A percentile compares a stretch with the other conserved stretches of the same genome.
Conservation (phyloP, 305 asterid species). For the Fraxinus sp. region DNA sequence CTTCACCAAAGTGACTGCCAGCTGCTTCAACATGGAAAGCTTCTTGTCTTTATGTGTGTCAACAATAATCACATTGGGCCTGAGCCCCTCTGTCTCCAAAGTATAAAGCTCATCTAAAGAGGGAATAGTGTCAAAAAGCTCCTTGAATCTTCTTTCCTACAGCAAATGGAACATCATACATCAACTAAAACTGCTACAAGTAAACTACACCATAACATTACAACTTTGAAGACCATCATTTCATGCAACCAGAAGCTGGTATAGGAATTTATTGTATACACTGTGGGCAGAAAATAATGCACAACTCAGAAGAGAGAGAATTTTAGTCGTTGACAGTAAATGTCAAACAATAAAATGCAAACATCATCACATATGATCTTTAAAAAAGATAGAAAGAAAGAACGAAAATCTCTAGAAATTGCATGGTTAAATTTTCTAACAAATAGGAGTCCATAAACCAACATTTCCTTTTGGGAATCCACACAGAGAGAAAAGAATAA, state of each 20-base stretch:
- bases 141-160: slow-evolving; percentile 92
- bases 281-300: not conserved
- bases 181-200: slow-evolving; percentile 16
- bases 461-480: not conserved
- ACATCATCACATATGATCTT: not conserved
- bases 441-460: not conserved
- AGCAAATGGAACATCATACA: slow-evolving; percentile 34
- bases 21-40: slow-evolving; percentile 88
- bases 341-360: slow-evolving; percentile 8
- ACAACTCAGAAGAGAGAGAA: not conserved
- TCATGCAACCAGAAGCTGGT: slow-evolving; percentile 22
- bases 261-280: not conserved
- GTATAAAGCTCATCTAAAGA: slow-evolving; percentile 73
- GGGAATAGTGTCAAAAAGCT: slow-evolving; percentile 74
- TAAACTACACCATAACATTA: slow-evolving; percentile 1
- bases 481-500: not conserved
- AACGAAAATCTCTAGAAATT: not conserved
- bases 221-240: not conserved
- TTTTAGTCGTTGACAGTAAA: not conserved
- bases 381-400: not conserved
- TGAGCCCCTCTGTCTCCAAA: slow-evolving; percentile 72
- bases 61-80: slow-evolving; percentile 74
- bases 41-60: slow-evolving; percentile 82
- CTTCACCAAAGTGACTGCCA: slow-evolving; percentile 66
- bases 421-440: not conserved